Percentiles rank a stretch among this genome's conserved stretches.
phyloP scores from a whole-genome alignment of 768 basidiomycete species.

The Trametes gibbosa region DNA sequence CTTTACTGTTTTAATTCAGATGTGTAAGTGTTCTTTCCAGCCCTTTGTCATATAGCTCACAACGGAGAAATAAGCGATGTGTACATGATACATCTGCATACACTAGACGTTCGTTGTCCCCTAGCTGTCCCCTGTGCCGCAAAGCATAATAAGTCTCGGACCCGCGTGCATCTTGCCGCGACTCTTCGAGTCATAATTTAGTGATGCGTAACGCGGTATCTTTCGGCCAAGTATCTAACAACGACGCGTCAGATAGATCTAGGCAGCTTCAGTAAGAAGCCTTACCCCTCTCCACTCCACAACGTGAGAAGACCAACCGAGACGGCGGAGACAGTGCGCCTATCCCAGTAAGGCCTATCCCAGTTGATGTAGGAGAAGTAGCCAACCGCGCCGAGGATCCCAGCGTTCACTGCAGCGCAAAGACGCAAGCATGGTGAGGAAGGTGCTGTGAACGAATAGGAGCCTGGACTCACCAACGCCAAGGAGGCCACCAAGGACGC shows the following conservation, averaged over 20 bases:
- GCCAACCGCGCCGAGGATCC: conserved; percentile 58
- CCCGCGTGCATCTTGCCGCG: not conserved
- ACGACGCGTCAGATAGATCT: not conserved
- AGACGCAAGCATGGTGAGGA: not conserved
- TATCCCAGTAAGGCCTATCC: conserved; percentile 64
- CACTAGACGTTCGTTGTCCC: not conserved
- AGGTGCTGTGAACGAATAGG: not conserved
- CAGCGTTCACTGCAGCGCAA: conserved; percentile 53
- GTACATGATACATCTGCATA: conserved; percentile 2
- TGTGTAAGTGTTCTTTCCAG: too few relatives aligned
- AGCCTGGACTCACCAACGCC: conserved; percentile 48
- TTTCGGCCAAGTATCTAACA: conserved; percentile 40
- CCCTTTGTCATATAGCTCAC: not conserved
- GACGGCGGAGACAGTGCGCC: conserved; percentile 54
- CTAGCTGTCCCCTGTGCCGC: too few relatives aligned
- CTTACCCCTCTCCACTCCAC: conserved; percentile 68
- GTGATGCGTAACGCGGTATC: conserved; percentile 33
- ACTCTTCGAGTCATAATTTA: not conserved
- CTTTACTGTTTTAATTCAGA: too few relatives aligned
- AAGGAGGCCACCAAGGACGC: conserved; percentile 62
- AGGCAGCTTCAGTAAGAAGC: not conserved
- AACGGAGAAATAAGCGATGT: conserved; percentile 2
- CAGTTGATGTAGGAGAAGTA: conserved; percentile 66
- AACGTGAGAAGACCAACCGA: conserved; percentile 58
- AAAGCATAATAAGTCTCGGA: not conserved